phyloP scores from a whole-genome alignment of 352 stramenopile species.

The Globisporangium radiosum region DNA sequence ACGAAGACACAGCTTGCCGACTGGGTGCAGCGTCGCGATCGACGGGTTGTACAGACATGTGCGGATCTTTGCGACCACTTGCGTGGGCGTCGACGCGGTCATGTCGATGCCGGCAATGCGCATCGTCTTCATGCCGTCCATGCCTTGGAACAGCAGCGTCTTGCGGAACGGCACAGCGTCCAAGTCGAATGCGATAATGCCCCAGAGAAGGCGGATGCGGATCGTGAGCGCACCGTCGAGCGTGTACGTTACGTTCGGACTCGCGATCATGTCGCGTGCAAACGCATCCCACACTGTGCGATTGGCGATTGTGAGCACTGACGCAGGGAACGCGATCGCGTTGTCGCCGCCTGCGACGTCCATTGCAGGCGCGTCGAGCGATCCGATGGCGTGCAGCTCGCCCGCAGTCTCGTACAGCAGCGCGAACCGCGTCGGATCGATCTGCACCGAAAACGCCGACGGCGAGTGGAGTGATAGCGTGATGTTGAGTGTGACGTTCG shows the following conservation, averaged over 20 bases:
- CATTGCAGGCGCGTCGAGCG: conserved; percentile 45
- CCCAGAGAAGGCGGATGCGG: conserved; percentile 41
- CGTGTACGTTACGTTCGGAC: conserved; percentile 31
- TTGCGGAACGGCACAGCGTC: conserved; percentile 45
- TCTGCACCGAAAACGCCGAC: conserved; percentile 42
- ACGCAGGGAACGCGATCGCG: conserved; percentile 32
- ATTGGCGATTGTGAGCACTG: conserved; percentile 50
- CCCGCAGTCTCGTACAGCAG: conserved; percentile 29
- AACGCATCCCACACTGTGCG: conserved; percentile 56
- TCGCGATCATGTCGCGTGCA: conserved; percentile 59
- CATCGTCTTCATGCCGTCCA: conserved; percentile 59
- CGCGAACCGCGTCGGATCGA: conserved; percentile 39
- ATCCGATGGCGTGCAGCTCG: conserved; percentile 24
- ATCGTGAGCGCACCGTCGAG: conserved; percentile 45
- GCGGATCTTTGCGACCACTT: conserved; percentile 63
- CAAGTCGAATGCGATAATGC: conserved; percentile 42
- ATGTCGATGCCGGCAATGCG: conserved; percentile 56
- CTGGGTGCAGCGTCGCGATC: conserved; percentile 52
- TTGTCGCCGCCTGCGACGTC: conserved; percentile 43
- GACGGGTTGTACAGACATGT: conserved; percentile 82
- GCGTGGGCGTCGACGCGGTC: conserved; percentile 44
- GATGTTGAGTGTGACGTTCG: conserved; percentile 40
- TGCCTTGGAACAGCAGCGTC: conserved; percentile 46
- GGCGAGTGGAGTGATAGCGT: conserved; percentile 37
- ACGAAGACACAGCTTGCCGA: conserved; percentile 60